phyloP scores from a whole-genome alignment of 441 rosid genomes.

The Brassica hybrid region DNA sequence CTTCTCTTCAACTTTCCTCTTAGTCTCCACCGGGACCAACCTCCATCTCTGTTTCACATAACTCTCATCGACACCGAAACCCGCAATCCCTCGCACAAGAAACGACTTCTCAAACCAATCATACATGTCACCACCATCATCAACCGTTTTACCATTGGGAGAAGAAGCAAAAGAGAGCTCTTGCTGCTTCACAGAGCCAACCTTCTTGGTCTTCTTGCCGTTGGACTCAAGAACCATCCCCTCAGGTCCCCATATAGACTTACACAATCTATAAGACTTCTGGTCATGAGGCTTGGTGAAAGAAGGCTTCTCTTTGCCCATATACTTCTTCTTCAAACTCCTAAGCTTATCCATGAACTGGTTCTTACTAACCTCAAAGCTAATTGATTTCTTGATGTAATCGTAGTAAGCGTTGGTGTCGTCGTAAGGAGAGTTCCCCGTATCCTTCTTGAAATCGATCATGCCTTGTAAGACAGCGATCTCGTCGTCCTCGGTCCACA shows the following conservation, averaged over 20 bases:
- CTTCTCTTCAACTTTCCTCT: background rate
- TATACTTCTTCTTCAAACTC: conserved; percentile 53
- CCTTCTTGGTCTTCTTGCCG: conserved; percentile 36
- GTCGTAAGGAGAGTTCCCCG: conserved; percentile 36
- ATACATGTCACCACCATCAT: conserved; percentile 6
- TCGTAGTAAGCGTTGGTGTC: conserved; percentile 48
- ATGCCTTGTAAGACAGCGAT: too few species aligned
- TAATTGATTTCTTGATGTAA: conserved; percentile 49
- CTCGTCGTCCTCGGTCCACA: too few species aligned
- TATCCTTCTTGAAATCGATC: too few species aligned
- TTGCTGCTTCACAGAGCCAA: conserved; percentile 26
- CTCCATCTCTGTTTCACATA: too few species aligned
- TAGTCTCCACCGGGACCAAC: too few species aligned
- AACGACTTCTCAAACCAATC: too few species aligned
- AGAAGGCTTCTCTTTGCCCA: conserved; percentile 33
- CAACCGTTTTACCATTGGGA: conserved; percentile 25
- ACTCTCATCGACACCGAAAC: too few species aligned
- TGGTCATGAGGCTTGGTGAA: conserved; percentile 52
- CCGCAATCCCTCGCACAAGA: too few species aligned
- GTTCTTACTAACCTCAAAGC: conserved; percentile 45
- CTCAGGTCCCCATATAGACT: conserved; percentile 51
- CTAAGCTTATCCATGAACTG: conserved; percentile 57
- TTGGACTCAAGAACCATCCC: conserved; percentile 34
- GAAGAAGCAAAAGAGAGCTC: conserved; percentile 15
- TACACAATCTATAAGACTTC: conserved; percentile 38